A percentile compares a stretch with the other conserved stretches of the same genome.
These are phyloP conservation scores for Auriscalpium vulgare DNA, from an alignment of 768 basidiomycete genomes.

Conservation along the genomic window DNA sequence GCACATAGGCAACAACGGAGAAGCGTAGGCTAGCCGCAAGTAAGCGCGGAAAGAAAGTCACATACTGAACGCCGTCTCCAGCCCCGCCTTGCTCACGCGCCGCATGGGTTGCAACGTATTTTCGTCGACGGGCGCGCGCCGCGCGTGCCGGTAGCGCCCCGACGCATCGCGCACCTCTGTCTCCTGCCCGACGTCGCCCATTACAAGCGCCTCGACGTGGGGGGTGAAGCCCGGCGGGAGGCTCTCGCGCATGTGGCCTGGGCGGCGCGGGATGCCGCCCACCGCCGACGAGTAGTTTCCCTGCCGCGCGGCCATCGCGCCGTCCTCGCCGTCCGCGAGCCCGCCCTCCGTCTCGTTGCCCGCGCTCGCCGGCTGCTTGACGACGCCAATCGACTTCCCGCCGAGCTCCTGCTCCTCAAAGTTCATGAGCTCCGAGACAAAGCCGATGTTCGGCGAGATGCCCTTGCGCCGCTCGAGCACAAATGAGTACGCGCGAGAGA, in stretches of 20 bases:
- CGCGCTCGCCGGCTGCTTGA: constrained; percentile 31
- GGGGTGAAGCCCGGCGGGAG: constrained; percentile 48
- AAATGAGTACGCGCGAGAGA: constrained; percentile 84
- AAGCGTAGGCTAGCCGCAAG: too few relatives aligned
- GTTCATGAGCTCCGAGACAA: constrained; percentile 94
- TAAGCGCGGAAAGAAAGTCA: not conserved
- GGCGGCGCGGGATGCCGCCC: constrained; percentile 36
- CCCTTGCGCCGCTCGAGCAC: constrained; percentile 90
- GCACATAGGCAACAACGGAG: too few relatives aligned
- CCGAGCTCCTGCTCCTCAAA: constrained; percentile 90
- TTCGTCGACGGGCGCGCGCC: constrained; percentile 83
- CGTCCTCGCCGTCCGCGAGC: constrained; percentile 23
- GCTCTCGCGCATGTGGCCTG: constrained; percentile 67
- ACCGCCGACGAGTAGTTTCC: constrained; percentile 37
- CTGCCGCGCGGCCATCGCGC: constrained; percentile 18
- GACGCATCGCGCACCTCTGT: constrained; percentile 81
- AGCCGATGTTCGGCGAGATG: constrained; percentile 96
- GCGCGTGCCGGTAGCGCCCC: constrained; percentile 82
- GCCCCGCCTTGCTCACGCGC: constrained; percentile 86
- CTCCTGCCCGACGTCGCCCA: constrained; percentile 71
- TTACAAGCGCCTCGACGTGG: constrained; percentile 15
- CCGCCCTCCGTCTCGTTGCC: constrained; percentile 22
- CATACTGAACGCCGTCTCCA: constrained; percentile 47
- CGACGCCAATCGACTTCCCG: constrained; percentile 63
- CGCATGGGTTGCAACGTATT: constrained; percentile 84